These are phyloP conservation scores for Coniferiporia sulphurascens DNA, from an alignment of 1,284 basidiomycete species.

Conservation along the genomic window DNA sequence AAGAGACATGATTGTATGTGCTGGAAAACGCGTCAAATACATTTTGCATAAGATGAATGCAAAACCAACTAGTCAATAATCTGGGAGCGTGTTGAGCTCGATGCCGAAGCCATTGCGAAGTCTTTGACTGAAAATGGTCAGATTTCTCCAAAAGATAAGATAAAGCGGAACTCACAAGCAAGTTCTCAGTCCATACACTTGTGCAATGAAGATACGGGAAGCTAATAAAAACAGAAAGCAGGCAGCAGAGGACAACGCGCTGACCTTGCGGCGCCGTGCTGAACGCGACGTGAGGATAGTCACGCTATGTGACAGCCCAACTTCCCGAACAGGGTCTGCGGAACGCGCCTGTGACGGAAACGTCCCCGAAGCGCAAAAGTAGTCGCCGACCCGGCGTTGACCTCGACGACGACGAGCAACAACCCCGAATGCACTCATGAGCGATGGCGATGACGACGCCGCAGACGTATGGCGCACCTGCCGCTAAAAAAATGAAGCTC, in stretches of 20 bases:
- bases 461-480: slow-evolving; percentile 6
- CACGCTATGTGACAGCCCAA: neutral
- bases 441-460: slow-evolving; percentile 17
- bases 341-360: neutral
- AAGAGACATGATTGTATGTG: slow-evolving; percentile 62
- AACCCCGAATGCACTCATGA: neutral
- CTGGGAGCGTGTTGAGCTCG: slow-evolving; percentile 14
- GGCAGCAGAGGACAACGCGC: neutral
- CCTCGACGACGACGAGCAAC: slow-evolving; percentile 1
- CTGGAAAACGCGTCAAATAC: slow-evolving; percentile 30
- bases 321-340: neutral
- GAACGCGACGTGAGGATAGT: too few relatives aligned
- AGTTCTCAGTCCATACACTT: neutral
- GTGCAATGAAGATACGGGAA: neutral
- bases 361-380: neutral
- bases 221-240: neutral
- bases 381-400: neutral
- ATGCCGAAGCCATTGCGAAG: slow-evolving; percentile 11
- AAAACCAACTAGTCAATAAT: slow-evolving; percentile 16
- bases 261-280: too few relatives aligned
- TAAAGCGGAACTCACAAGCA: neutral
- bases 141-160: neutral
- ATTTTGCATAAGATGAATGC: neutral
- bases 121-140: neutral
- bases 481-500: slow-evolving; percentile 19